A percentile compares a stretch with the other conserved stretches of the same genome.
Conservation (phyloP, 345 rosid species). For the Aquilaria yunnanensis region DNA sequence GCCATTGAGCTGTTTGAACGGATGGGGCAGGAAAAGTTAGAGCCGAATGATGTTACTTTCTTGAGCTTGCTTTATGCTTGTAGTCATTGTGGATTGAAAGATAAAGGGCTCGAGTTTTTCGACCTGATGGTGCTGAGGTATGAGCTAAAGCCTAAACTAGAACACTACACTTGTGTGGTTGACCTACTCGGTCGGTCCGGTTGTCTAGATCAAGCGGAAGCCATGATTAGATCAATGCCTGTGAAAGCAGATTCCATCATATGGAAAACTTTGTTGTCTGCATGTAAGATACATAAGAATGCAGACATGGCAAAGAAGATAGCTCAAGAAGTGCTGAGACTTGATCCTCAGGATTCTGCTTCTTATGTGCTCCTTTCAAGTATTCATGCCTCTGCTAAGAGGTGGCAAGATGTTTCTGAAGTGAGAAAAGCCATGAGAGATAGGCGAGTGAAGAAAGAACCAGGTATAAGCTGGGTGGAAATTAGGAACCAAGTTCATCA, state of each 20-base stretch:
- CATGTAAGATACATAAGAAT: constrained; percentile 58
- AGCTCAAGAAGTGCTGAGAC: constrained; percentile 47
- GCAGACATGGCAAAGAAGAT: constrained; percentile 48
- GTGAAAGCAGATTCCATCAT: constrained; percentile 47
- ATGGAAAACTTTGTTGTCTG: constrained; percentile 78
- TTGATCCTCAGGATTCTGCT: constrained; percentile 65
- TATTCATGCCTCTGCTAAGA: constrained; percentile 55
- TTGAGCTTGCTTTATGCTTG: constrained; percentile 74
- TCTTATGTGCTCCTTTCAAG: constrained; percentile 64
- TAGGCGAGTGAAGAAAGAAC: constrained; percentile 62
- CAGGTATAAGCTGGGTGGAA: constrained; percentile 81
- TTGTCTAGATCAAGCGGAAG: constrained; percentile 56
- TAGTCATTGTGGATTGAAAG: constrained; percentile 69
- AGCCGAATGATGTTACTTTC: constrained; percentile 54
- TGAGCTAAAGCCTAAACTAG: constrained; percentile 40
- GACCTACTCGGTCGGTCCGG: constrained; percentile 74
- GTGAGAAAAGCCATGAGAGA: constrained; percentile 62
- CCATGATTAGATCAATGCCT: constrained; percentile 60
- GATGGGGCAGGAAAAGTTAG: constrained; percentile 39
- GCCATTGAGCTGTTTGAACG: constrained; percentile 50
- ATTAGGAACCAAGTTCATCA: constrained; percentile 49
- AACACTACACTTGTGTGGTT: constrained; percentile 66
- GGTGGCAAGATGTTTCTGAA: constrained; percentile 61
- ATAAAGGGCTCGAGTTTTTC: constrained; percentile 52
- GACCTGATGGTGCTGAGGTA: constrained; percentile 46